Percentiles rank a stretch among this genome's conserved stretches.
These are phyloP conservation scores for Thecaphora thlaspeos DNA, from an alignment of 1,284 basidiomycete species.

Conservation along the genomic window DNA sequence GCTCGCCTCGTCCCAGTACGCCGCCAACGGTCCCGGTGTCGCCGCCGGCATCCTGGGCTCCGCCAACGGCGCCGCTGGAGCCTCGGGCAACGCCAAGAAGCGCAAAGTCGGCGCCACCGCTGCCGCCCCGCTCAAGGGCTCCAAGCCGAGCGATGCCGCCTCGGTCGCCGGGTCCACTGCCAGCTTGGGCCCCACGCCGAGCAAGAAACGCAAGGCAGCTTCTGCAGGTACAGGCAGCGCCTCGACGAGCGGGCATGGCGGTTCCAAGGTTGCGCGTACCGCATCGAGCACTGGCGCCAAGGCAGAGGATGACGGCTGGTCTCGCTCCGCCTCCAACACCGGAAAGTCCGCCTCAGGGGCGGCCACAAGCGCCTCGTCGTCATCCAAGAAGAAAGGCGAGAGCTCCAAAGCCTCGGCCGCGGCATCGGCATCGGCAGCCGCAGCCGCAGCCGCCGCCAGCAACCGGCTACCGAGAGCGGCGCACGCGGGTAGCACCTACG, in stretches of 20 bases:
- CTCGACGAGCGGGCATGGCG: constrained; percentile 4
- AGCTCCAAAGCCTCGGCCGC: constrained; percentile 5
- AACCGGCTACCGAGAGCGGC: constrained; percentile 31
- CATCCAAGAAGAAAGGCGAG: constrained; percentile 24
- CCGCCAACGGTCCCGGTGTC: not conserved
- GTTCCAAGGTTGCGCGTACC: constrained; percentile 24
- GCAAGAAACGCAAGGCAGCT: constrained; percentile 35
- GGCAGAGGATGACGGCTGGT: constrained; percentile 33
- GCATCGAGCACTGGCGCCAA: constrained; percentile 8
- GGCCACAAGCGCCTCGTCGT: constrained; percentile 18
- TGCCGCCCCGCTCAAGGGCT: constrained; percentile 20
- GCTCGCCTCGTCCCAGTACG: too few relatives aligned
- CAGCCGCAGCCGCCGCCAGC: constrained; percentile 13
- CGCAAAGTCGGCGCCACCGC: constrained; percentile 25
- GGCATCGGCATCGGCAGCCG: constrained; percentile 10
- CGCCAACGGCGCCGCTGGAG: not conserved
- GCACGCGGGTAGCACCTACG: constrained; percentile 27
- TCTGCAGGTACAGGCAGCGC: constrained; percentile 3
- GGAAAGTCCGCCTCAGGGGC: not conserved
- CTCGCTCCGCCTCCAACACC: not conserved
- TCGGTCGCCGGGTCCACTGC: constrained; percentile 14
- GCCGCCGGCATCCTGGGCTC: not conserved
- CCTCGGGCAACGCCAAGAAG: constrained; percentile 25
- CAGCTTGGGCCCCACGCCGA: constrained; percentile 7
- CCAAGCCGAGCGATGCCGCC: constrained; percentile 16